Base-by-base conservation (phyloP, 164 flowering plant species). In the Paratinospora sagittata region DNA sequence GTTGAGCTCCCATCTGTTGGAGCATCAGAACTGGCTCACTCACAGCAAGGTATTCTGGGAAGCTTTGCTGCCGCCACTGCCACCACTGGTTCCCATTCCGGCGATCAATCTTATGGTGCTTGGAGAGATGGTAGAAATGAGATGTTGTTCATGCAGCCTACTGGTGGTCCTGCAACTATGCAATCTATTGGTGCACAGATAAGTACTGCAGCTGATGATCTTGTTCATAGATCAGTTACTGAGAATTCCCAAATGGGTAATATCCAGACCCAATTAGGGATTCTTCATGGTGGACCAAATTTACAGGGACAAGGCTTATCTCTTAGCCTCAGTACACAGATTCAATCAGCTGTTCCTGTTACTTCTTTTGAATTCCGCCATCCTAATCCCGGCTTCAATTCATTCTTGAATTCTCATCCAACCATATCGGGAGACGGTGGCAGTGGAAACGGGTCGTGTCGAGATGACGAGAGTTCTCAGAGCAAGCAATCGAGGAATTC, bases 121-220 rank as follows among this genome's bases (percentile, higher is more conserved):
- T 92, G 95, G 97, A 83, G 85, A 36, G 89, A 90, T 75, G 81
- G 82, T 11, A 85, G 89, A 77, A 84, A 80, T 68, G 89, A 84
- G 77, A 82, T 86, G 85, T 62, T 83, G 64, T 73, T 84, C 27
- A 79, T 86, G 87, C 85, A 82, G 33, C 79, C 84, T 14, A 68
- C 76, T 36, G 80, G 76, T 65, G 84, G 78, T 39, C 55, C 82
- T 6, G 14, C 81, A 2, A 70, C 61, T 63, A 71, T 78, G 76
- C 84, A 79, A 61, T 66, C 77, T 3, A 62, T 83, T 43, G 71
- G 73, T 69, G 77, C 72, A 57, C 83, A 71, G 55, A 70, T 79
- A 11, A 75, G 71, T 55, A 19, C 66, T 24, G 69, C 68, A 58
- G 33, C 80, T 6, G 71, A 77, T 57, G 77, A 72, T 78, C 61